phyloP scores from a whole-genome alignment of 1,284 basidiomycete genomes.

The Malassezia sp. region DNA sequence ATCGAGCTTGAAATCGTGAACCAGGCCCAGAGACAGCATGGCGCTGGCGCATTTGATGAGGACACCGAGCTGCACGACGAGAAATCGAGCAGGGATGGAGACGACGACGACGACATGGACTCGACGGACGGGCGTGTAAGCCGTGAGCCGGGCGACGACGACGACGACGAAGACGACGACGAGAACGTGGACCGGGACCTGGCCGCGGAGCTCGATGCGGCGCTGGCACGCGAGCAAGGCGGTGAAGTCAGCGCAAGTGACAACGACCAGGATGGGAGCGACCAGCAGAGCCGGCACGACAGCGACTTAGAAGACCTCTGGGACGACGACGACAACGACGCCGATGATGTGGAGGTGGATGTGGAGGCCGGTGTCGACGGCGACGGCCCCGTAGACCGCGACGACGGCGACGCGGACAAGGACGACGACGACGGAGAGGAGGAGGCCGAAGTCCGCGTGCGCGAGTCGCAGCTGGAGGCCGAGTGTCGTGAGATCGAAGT shows the following conservation, averaged over 20 bases:
- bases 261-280: slow-evolving; percentile 41
- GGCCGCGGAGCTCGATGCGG: slow-evolving; percentile 50
- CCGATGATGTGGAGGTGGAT: slow-evolving; percentile 15
- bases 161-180: slow-evolving; percentile 51
- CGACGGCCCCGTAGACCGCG: slow-evolving; percentile 60
- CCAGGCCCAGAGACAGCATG: background rate
- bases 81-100: slow-evolving; percentile 20
- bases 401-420: slow-evolving; percentile 14
- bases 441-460: slow-evolving; percentile 33
- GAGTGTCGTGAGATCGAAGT: slow-evolving; percentile 44
- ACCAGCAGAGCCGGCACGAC: slow-evolving; percentile 21
- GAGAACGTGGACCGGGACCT: slow-evolving; percentile 54
- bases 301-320: slow-evolving; percentile 33
- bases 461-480: slow-evolving; percentile 42
- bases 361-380: slow-evolving; percentile 51
- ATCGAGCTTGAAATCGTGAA: slow-evolving; percentile 16
- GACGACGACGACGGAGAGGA: slow-evolving; percentile 41
- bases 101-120: slow-evolving; percentile 20
- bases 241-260: slow-evolving; percentile 48
- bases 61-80: too few relatives aligned
- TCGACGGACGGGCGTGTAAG: slow-evolving; percentile 25
- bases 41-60: slow-evolving; percentile 2
- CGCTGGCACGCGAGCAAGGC: slow-evolving; percentile 47
- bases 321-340: slow-evolving; percentile 41
- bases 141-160: slow-evolving; percentile 50